Evolutionary conservation across 2,329 filamentous ascomycete species (phyloP), one percentile per base, ranked within the genome.

Genomic region (Apiospora kogelbergensis): DNA sequence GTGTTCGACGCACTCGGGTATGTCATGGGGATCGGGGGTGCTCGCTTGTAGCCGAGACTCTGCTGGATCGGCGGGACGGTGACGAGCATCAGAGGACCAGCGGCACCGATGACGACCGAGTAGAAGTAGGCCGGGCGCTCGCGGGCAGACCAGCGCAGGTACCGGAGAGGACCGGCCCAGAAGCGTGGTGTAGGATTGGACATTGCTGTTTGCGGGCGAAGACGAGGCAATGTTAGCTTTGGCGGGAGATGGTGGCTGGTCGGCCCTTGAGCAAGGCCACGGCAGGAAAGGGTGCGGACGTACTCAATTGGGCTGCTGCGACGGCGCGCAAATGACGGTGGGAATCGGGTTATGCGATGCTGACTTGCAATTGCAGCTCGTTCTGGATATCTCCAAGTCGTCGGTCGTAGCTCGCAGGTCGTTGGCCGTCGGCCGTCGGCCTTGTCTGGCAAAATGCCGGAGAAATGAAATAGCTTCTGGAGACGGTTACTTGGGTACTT

Each of bases 91-190:
- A 92, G 81, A 44, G 95, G 96, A 13, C 94, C 94, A 68, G 89
- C 76, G 72, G 82, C 84, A 74, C 93, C 95, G 73, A 98, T 84
- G 69, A 93, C 78, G 77, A 93, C 84, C 76, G 93, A 94, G 88
- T 90, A 98, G 87, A 98, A 97, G 84, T 94, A 92, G 70, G 94
- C 94, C 66, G 96, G 96, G 81, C 92, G 93, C 82, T 96, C 91
- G 83, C 94, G 91, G 66, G 93, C 88, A 67, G 94, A 90, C 94
- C 95, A 98, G 82, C 91, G 91, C 77, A 93, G 83, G 89, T 97
- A 98, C 76, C 90, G 90, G 80, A 97, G 78, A 73, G 96, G 96
- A 70, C 88, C 87, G 74, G 89, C 87, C 90, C 92, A 98, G 91
- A 99, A 98, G 77, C 86, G 86, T 76, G 94, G 91, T 68, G 87